A percentile compares a stretch with the other conserved stretches of the same genome.
These are phyloP conservation scores for Bonia amplexicaulis DNA, from an alignment of 176 grass and related monocot genomes.

Conservation along the genomic window DNA sequence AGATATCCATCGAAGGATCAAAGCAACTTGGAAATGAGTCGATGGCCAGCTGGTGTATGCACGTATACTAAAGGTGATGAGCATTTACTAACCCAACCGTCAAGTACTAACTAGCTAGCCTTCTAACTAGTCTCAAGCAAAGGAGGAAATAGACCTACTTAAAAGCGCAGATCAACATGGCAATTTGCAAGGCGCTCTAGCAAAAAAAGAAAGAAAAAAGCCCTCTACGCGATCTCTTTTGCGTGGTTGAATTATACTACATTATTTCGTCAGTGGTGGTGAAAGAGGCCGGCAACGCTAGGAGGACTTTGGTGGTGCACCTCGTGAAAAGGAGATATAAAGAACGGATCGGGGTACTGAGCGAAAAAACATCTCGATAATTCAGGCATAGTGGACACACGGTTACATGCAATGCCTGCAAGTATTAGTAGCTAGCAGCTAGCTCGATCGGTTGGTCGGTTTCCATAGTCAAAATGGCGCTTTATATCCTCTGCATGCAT, in stretches of 20 bases:
- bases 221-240: not conserved
- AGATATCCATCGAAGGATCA: not conserved
- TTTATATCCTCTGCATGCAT: not conserved
- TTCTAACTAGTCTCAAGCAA: not conserved
- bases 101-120: not conserved
- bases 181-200: not conserved
- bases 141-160: not conserved
- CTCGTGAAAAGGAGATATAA: not conserved
- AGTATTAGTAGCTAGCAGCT: too few species aligned
- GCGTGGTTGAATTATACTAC: not conserved
- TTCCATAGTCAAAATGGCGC: not conserved
- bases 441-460: not conserved
- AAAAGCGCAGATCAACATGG: constrained; percentile 15
- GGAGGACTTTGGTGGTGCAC: not conserved
- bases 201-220: not conserved
- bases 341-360: not conserved
- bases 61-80: not conserved
- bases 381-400: not conserved
- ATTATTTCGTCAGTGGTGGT: not conserved
- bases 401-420: not conserved
- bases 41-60: not conserved
- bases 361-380: not conserved
- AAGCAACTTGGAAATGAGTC: not conserved
- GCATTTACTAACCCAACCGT: not conserved
- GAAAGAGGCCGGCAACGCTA: not conserved